Conservation (phyloP, 2,329 filamentous ascomycete species). For the Colletotrichum liaoningense region DNA sequence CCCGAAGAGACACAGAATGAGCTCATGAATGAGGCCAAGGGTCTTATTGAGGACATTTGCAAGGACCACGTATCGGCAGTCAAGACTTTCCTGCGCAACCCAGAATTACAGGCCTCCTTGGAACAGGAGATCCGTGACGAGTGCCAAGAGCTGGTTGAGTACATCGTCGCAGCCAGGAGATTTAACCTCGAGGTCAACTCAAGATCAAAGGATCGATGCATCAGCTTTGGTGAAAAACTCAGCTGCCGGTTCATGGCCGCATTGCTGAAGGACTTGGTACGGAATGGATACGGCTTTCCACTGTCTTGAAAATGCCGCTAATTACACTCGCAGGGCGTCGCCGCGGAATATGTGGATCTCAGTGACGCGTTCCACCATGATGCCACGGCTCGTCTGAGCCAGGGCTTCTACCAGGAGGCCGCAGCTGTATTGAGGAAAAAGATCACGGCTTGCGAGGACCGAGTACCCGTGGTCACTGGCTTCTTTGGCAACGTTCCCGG, state of each 20-base stretch:
- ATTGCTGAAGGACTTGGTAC: slow-evolving; percentile 78
- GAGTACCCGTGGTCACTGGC: slow-evolving; percentile 85
- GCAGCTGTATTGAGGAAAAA: slow-evolving; percentile 71
- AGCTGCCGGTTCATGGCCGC: slow-evolving; percentile 93
- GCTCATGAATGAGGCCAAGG: slow-evolving; percentile 73
- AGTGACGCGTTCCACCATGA: slow-evolving; percentile 82
- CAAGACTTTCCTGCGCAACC: slow-evolving; percentile 68
- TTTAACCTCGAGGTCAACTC: slow-evolving; percentile 82
- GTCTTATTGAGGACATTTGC: slow-evolving; percentile 83
- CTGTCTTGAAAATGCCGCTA: slow-evolving; percentile 37
- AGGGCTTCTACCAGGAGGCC: slow-evolving; percentile 76
- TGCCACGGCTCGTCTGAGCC: slow-evolving; percentile 68
- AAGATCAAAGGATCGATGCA: slow-evolving; percentile 85
- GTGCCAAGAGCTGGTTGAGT: slow-evolving; percentile 84
- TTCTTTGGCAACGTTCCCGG: slow-evolving; percentile 96
- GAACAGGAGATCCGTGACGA: slow-evolving; percentile 78
- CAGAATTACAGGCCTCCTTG: slow-evolving; percentile 68
- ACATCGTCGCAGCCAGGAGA: slow-evolving; percentile 71
- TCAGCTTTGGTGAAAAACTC: slow-evolving; percentile 95
- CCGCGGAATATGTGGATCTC: slow-evolving; percentile 90
- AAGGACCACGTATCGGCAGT: slow-evolving; percentile 84
- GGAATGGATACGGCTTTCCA: background rate
- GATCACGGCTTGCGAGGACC: slow-evolving; percentile 72
- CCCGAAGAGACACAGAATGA: slow-evolving; percentile 63
- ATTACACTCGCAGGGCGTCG: slow-evolving; percentile 68